phyloP scores from a whole-genome alignment of 352 stramenopile species.

The Phytophthora macrochlamydospora region DNA sequence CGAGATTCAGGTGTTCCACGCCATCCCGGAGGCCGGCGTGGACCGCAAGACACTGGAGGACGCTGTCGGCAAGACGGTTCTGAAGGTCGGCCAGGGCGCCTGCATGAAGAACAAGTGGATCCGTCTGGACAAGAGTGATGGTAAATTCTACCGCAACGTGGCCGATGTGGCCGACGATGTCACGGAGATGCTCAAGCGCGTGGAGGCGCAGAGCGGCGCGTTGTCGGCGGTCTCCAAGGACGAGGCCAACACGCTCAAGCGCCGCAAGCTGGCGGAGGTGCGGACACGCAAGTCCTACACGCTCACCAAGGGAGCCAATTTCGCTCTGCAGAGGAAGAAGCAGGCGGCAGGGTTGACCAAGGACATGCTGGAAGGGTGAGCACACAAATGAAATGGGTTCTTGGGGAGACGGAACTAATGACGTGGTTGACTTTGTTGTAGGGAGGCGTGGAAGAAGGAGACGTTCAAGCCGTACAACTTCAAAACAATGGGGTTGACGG shows the following conservation, averaged over 20 bases:
- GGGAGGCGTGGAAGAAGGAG: conserved; percentile 94
- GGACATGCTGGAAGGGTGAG: conserved; percentile 97
- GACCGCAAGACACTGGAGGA: conserved; percentile 83
- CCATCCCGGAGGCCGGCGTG: conserved; percentile 72
- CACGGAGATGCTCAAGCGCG: conserved; percentile 88
- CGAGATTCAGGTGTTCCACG: conserved; percentile 85
- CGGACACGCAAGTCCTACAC: conserved; percentile 95
- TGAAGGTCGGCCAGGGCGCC: conserved; percentile 96
- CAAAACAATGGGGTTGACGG: conserved; percentile 93
- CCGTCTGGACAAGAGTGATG: conserved; percentile 91
- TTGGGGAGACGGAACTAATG: conserved; percentile 10
- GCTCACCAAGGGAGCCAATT: conserved; percentile 93
- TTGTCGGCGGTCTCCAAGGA: conserved; percentile 72
- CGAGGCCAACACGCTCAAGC: conserved; percentile 83
- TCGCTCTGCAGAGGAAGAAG: conserved; percentile 94
- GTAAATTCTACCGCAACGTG: conserved; percentile 87
- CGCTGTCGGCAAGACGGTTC: conserved; percentile 80
- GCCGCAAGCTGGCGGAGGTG: conserved; percentile 80
- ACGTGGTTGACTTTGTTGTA: conserved; percentile 16
- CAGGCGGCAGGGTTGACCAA: conserved; percentile 98
- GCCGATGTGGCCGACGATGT: conserved; percentile 69
- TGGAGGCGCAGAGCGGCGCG: conserved; percentile 59
- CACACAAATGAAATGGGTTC: not conserved
- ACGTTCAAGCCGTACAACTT: conserved; percentile 99
- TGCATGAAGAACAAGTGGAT: conserved; percentile 99